Evolutionary conservation across 768 basidiomycete species (phyloP).

Genomic region (Gymnopilus dilepis): DNA sequence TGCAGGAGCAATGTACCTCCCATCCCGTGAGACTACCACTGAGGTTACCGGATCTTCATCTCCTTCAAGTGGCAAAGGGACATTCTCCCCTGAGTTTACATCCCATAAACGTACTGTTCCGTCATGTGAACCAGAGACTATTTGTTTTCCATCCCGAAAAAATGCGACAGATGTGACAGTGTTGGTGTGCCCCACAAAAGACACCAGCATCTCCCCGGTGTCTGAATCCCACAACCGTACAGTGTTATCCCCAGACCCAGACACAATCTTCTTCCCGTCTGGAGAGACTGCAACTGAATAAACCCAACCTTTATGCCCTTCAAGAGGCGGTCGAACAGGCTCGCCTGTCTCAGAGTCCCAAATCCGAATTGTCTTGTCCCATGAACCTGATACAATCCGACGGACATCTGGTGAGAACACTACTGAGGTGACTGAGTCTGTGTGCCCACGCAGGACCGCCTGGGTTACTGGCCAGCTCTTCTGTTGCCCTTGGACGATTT

Average conservation of each 20-base stretch:
- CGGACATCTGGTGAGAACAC: constrained; percentile 4
- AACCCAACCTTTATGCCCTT: neutral
- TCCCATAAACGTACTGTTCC: no score
- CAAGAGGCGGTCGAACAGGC: neutral
- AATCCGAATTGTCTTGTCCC: neutral
- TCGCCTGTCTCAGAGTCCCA: neutral
- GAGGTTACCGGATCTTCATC: no score
- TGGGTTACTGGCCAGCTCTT: neutral
- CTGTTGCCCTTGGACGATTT: no score
- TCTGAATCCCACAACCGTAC: constrained; percentile 20
- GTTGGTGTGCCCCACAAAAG: constrained; percentile 8
- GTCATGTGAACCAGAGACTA: neutral
- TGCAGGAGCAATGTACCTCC: no score
- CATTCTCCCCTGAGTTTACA: no score
- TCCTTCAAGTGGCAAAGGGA: no score
- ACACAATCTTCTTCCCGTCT: constrained; percentile 10
- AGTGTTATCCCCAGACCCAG: constrained; percentile 3
- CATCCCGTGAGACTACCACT: no score
- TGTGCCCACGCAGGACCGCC: no score
- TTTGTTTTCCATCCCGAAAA: neutral
- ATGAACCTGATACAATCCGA: neutral
- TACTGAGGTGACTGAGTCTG: constrained; percentile 4
- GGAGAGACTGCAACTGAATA: constrained; percentile 13
- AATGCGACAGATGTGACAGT: constrained; percentile 9
- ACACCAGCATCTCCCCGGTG: constrained; percentile 8